These are phyloP conservation scores for Neopestalotiopsis sp. DNA, from an alignment of 2,329 filamentous ascomycete genomes.

Conservation along the genomic window DNA sequence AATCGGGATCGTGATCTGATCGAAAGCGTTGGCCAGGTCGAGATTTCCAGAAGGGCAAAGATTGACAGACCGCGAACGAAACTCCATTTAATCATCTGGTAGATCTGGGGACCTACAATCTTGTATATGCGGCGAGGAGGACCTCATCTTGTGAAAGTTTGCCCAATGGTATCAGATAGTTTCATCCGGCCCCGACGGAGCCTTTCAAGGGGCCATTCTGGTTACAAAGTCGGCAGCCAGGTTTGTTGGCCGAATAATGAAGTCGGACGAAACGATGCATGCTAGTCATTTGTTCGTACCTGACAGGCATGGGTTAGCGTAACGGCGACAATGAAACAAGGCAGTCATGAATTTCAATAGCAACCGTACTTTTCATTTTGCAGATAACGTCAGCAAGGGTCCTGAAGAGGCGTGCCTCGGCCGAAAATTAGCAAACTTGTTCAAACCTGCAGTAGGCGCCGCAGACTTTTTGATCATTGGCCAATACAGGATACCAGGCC, in stretches of 20 bases:
- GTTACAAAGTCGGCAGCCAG: background rate
- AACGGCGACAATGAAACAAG: background rate
- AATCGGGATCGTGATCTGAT: background rate
- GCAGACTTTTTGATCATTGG: background rate
- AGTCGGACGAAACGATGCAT: background rate
- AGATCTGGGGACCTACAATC: background rate
- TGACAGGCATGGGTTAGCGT: background rate
- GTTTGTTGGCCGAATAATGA: background rate
- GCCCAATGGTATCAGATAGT: background rate
- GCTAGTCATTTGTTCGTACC: background rate
- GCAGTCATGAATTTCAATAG: background rate
- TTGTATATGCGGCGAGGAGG: background rate
- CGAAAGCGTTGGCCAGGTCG: background rate
- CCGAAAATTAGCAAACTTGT: background rate
- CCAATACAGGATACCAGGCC: background rate
- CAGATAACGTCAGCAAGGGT: background rate
- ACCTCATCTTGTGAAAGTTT: slow-evolving; percentile 2
- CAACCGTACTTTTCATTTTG: background rate
- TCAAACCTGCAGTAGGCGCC: background rate
- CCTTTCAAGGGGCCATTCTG: background rate
- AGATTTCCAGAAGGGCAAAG: background rate
- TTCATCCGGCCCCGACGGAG: background rate
- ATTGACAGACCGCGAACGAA: background rate
- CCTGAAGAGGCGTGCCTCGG: background rate
- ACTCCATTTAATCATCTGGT: background rate